Conservation (phyloP, 352 stramenopile species). For the Phytophthora fragariae region DNA sequence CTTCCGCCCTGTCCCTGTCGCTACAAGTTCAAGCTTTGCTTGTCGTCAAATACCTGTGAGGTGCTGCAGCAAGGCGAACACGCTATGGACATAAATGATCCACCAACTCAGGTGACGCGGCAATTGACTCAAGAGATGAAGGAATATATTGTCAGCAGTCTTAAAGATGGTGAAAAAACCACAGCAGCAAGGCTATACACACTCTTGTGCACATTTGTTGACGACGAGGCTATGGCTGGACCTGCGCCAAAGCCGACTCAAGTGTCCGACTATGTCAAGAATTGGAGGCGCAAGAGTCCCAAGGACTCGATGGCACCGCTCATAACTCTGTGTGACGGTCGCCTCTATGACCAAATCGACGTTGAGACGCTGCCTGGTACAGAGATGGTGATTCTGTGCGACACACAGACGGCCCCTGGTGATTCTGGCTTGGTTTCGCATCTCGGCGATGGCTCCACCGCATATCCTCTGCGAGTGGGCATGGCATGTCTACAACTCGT, state of each 20-base stretch:
- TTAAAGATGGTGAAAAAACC: not conserved
- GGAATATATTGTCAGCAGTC: too few relatives aligned
- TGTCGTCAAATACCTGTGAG: not conserved
- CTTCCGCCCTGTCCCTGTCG: not conserved
- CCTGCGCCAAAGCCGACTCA: not conserved
- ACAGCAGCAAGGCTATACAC: not conserved
- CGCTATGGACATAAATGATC: not conserved
- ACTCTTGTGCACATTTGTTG: not conserved
- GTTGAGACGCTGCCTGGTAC: not conserved
- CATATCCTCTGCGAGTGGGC: conserved; percentile 3
- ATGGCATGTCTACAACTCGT: conserved; percentile 1
- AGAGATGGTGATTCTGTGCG: conserved; percentile 9
- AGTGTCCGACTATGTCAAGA: conserved; percentile 10
- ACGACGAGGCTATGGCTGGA: not conserved
- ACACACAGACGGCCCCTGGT: not conserved
- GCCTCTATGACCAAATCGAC: not conserved
- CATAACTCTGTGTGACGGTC: conserved; percentile 6
- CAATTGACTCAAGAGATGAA: too few relatives aligned
- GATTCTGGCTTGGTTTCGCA: not conserved
- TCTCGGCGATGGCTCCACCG: conserved; percentile 2
- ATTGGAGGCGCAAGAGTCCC: conserved; percentile 4
- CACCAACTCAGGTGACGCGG: not conserved
- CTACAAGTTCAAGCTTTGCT: conserved; percentile 4
- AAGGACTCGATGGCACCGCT: conserved; percentile 6
- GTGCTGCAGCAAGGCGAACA: not conserved